Evolutionary conservation across 495 filamentous ascomycete species (phyloP).

Genomic region (Amniculicola lignicola): DNA sequence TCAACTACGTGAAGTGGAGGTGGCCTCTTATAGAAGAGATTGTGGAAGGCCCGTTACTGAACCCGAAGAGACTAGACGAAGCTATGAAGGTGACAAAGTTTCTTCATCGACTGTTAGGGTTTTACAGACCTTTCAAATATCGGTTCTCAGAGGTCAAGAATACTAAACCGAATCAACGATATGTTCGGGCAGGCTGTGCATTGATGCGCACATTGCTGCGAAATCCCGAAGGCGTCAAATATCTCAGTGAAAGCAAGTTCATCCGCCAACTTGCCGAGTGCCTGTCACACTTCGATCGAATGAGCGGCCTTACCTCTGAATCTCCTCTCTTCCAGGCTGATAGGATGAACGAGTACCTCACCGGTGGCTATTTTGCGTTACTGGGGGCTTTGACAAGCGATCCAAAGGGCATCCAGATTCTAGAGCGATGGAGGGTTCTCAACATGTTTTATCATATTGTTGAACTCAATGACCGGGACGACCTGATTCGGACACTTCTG

Average conservation of each 20-base stretch:
- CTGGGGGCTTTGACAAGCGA: conserved; percentile 82
- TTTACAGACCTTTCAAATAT: conserved; percentile 95
- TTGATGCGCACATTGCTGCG: conserved; percentile 82
- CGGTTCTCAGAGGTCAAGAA: conserved; percentile 83
- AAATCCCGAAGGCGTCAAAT: conserved; percentile 75
- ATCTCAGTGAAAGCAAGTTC: conserved; percentile 87
- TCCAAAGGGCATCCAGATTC: conserved; percentile 75
- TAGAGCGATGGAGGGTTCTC: conserved; percentile 94
- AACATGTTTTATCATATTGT: conserved; percentile 99
- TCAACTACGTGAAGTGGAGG: conserved; percentile 91
- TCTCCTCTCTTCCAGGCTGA: conserved; percentile 84
- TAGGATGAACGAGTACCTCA: conserved; percentile 77
- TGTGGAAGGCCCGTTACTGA: conserved; percentile 90
- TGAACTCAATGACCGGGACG: conserved; percentile 82
- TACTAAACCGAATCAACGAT: conserved; percentile 89
- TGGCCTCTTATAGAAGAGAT: conserved; percentile 89
- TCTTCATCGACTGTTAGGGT: conserved; percentile 87
- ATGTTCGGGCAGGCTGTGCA: conserved; percentile 83
- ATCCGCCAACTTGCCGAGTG: conserved; percentile 92
- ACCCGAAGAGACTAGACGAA: conserved; percentile 87
- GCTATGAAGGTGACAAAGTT: conserved; percentile 94
- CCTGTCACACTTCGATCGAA: conserved; percentile 87
- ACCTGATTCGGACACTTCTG: conserved; percentile 81
- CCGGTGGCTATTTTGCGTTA: conserved; percentile 90
- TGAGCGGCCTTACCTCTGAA: conserved; percentile 82